Percentiles rank a stretch among this genome's conserved stretches.
Evolutionary conservation across 306 rosid genomes (phyloP).

Genomic region (Urtica urens): DNA sequence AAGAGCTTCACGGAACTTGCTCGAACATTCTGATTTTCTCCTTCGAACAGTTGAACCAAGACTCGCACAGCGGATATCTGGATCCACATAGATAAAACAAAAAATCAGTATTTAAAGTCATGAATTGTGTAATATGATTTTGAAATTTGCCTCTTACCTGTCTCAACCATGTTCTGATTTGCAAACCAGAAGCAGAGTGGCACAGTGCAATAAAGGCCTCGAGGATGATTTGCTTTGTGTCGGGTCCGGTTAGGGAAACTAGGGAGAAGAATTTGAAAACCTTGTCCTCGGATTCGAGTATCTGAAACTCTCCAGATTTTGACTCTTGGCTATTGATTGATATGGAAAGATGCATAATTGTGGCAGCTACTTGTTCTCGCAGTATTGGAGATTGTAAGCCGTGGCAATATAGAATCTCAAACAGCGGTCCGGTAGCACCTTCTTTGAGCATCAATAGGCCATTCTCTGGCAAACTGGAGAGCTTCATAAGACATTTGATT

Average conservation of each 20-base stretch:
- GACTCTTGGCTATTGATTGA: slow-evolving; percentile 37
- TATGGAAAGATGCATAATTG: slow-evolving; percentile 42
- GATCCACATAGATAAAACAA: slow-evolving; percentile 9
- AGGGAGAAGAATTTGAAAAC: slow-evolving; percentile 44
- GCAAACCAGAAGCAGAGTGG: slow-evolving; percentile 41
- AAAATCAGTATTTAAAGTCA: background rate
- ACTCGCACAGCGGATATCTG: slow-evolving; percentile 55
- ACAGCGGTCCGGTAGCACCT: slow-evolving; percentile 38
- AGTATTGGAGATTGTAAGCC: slow-evolving; percentile 27
- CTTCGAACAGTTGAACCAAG: slow-evolving; percentile 42
- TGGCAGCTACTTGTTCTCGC: slow-evolving; percentile 40
- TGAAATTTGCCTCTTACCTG: slow-evolving; percentile 21
- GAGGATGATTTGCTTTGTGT: slow-evolving; percentile 43
- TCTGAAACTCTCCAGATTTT: slow-evolving; percentile 21
- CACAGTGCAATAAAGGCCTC: slow-evolving; percentile 38
- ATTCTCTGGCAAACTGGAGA: slow-evolving; percentile 43
- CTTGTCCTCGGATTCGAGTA: slow-evolving; percentile 48
- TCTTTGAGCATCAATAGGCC: slow-evolving; percentile 47
- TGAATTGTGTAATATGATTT: background rate
- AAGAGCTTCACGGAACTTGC: slow-evolving; percentile 39
- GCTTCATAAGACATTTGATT: slow-evolving; percentile 34
- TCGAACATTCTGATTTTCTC: slow-evolving; percentile 21
- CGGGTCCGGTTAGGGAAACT: slow-evolving; percentile 39
- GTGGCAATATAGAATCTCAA: slow-evolving; percentile 43
- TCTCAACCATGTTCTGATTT: slow-evolving; percentile 42